Evolutionary conservation across 495 filamentous ascomycete species (phyloP), one percentile per base, ranked within the genome.

Genomic region (Pyronema domesticum): DNA sequence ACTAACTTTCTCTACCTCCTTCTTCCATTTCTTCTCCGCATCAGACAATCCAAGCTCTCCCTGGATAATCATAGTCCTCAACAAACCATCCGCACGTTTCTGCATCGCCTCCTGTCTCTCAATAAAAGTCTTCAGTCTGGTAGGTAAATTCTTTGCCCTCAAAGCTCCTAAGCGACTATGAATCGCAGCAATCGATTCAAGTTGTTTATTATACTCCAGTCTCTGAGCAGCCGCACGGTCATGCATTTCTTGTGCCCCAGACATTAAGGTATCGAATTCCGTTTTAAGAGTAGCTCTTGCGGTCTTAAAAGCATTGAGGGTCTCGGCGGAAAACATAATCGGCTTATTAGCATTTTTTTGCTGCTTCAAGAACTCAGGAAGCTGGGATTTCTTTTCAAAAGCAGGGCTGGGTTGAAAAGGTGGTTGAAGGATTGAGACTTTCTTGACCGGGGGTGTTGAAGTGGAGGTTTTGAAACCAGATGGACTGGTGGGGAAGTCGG

Each of bases 171-270:
- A 44, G 6, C 49, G 52, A 42, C 59, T 49, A 7, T 39, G 35
- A 7, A 63, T 53, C 7, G 54, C 55, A 37, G 57, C 47, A n/a
- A 65, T 55, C 10, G 54, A 57, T 33, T 60, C 52, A 0, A 66
- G 34, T 43, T 66, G 63, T 19, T 59, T 62, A 18, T 52, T 54
- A 54, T 60, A 65, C 52, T 62, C 59, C 30, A 60, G 57, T 10
- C 57, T 59, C 46, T 66, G 63, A 6, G 56, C 39, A 11, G 63
- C 56, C 4, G 63, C 63, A 19, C 60, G 63, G 30, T 65, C 57
- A 35, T 65, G 59, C 56, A 66, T 57, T 37, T 60, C 57, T 43
- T 66, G 63, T 9, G 63, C 63, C 8, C 45, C 60, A 35, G 55
- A 51, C 57, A 62, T 65, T 17, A 63, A 55, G n/a, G 51, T 46